These are phyloP conservation scores for Kwoniella botswanensis DNA, from an alignment of 768 basidiomycete species.

Conservation along the genomic window DNA sequence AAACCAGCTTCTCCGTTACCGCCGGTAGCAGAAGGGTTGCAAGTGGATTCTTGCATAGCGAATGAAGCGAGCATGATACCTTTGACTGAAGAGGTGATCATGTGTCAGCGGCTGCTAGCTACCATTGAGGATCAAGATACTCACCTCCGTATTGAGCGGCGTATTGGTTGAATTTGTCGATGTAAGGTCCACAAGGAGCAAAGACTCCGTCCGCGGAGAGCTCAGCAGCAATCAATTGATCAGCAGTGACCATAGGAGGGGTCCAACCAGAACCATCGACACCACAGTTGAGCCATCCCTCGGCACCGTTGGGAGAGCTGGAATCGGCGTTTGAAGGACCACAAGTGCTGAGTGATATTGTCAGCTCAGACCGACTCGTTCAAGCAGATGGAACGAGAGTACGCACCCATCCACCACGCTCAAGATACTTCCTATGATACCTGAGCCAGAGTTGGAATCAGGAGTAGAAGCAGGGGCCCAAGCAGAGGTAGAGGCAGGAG, in stretches of 20 bases:
- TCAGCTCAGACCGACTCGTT: not conserved
- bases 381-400: not conserved
- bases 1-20: constrained; percentile 82
- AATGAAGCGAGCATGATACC: constrained; percentile 78
- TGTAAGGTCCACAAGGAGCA: constrained; percentile 50
- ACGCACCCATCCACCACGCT: constrained; percentile 33
- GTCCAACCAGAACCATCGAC: constrained; percentile 70
- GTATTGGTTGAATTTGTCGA: constrained; percentile 50
- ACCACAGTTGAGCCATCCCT: constrained; percentile 80
- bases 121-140: constrained; percentile 5
- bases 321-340: constrained; percentile 41
- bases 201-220: constrained; percentile 47
- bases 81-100: constrained; percentile 58
- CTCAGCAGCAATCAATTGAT: constrained; percentile 59
- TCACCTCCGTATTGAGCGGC: constrained; percentile 45
- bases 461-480: constrained; percentile 4
- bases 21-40: constrained; percentile 71
- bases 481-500: constrained; percentile 8
- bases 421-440: constrained; percentile 16
- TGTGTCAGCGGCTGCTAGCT: constrained; percentile 34
- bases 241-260: constrained; percentile 68
- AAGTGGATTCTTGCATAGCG: constrained; percentile 85
- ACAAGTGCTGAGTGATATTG: constrained; percentile 33
- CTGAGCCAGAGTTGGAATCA: not conserved
- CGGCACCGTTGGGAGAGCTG: constrained; percentile 57